Evolutionary conservation across 2,329 filamentous ascomycete genomes (phyloP).

Genomic region (Ophiostoma piceae): DNA sequence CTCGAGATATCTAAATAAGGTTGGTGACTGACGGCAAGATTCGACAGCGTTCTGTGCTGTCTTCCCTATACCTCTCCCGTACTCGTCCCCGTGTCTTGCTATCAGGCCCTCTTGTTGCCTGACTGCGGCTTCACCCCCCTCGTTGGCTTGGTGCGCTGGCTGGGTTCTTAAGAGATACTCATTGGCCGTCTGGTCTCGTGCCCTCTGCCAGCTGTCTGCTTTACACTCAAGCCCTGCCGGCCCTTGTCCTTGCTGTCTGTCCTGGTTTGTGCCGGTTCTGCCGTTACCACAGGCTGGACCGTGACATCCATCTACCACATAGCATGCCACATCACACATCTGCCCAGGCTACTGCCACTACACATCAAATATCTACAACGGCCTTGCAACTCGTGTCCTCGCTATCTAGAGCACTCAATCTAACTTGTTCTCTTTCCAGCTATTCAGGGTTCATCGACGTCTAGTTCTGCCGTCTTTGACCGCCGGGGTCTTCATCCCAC

Average conservation of each 20-base stretch:
- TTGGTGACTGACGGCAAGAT: background rate
- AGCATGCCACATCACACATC: background rate
- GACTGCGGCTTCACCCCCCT: background rate
- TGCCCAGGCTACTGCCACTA: background rate
- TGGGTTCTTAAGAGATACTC: background rate
- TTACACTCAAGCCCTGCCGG: background rate
- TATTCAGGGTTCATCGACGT: background rate
- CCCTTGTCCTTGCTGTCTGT: background rate
- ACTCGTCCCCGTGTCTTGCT: background rate
- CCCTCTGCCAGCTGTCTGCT: background rate
- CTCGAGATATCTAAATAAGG: background rate
- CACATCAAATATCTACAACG: background rate
- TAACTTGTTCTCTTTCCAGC: background rate
- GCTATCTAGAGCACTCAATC: background rate
- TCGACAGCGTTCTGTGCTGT: background rate
- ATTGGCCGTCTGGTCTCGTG: background rate
- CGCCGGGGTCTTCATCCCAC: conserved; percentile 15
- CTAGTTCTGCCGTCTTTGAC: conserved; percentile 18
- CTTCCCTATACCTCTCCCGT: background rate
- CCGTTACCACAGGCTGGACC: background rate
- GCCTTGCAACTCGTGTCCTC: background rate
- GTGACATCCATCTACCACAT: background rate
- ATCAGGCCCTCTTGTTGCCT: background rate
- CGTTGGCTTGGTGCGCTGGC: background rate
- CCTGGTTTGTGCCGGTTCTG: background rate